Conservation (phyloP, 1,139 yeast genomes). For the Saccharomyces hybrid region DNA sequence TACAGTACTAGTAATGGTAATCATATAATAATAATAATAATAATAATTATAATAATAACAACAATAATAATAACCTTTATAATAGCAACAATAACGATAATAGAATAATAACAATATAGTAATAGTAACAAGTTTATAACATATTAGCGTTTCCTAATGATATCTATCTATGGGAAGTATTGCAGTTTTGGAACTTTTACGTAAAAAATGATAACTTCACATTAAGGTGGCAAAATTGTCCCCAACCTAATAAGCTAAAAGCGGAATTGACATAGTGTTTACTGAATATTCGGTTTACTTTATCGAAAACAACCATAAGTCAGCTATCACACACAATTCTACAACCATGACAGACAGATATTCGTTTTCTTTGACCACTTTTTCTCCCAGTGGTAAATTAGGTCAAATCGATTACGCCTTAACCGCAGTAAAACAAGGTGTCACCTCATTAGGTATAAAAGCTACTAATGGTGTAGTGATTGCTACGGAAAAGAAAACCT, state of each 20-base stretch:
- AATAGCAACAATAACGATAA: background rate
- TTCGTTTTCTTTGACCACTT: slow-evolving; percentile 92
- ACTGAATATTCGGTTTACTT: background rate
- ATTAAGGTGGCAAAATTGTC: background rate
- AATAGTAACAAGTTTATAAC: background rate
- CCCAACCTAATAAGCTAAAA: background rate
- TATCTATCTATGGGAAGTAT: too few species aligned
- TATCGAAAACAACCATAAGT: background rate
- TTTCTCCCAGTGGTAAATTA: slow-evolving; percentile 95
- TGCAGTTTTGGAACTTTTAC: background rate
- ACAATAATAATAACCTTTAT: background rate
- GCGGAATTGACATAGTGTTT: background rate
- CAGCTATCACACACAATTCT: background rate
- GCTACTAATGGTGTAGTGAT: slow-evolving; percentile 94
- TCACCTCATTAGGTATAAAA: slow-evolving; percentile 91
- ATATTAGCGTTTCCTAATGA: too few species aligned
- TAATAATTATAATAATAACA: background rate
- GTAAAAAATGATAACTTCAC: background rate
- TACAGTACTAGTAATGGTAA: background rate
- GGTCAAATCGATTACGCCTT: slow-evolving; percentile 97
- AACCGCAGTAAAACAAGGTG: slow-evolving; percentile 96
- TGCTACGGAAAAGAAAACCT: slow-evolving; percentile 90
- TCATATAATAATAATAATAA: background rate
- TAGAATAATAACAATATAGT: background rate
- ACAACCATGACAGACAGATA: slow-evolving; percentile 87